phyloP scores from a whole-genome alignment of 176 grass and related monocot genomes.

The Carex scoparia region DNA sequence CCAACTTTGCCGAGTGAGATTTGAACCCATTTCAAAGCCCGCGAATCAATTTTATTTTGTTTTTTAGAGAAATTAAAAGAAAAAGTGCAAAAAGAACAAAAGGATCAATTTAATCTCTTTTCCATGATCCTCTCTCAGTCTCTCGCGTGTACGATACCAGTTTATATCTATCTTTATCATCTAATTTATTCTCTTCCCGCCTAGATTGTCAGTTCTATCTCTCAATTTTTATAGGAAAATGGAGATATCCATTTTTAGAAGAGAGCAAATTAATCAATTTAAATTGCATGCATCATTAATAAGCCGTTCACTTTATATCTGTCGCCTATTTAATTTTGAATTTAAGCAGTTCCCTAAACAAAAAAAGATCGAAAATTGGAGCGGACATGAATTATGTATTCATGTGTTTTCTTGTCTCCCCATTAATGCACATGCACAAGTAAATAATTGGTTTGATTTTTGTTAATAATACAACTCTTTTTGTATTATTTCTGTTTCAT shows the following conservation, averaged over 20 bases:
- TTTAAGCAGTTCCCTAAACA: not conserved
- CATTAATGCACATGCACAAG: slow-evolving; percentile 15
- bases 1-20: not conserved
- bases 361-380: not conserved
- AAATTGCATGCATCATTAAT: not conserved
- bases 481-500: slow-evolving; percentile 6
- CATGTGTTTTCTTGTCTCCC: not conserved
- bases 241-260: not conserved
- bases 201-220: not conserved
- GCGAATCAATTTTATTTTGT: not conserved
- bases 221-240: not conserved
- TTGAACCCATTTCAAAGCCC: not conserved
- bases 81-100: slow-evolving; percentile 9
- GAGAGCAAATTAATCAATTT: not conserved
- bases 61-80: not conserved
- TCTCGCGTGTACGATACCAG: not conserved
- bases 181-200: slow-evolving; percentile 14
- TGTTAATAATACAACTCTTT: not conserved
- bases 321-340: not conserved
- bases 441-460: not conserved
- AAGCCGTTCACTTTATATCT: not conserved
- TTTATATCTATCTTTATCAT: slow-evolving; percentile 4
- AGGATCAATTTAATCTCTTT: not conserved
- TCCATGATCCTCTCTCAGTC: not conserved
- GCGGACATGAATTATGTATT: not conserved